Conservation (phyloP, 768 basidiomycete species). For the Rhizopogon roseolus region DNA sequence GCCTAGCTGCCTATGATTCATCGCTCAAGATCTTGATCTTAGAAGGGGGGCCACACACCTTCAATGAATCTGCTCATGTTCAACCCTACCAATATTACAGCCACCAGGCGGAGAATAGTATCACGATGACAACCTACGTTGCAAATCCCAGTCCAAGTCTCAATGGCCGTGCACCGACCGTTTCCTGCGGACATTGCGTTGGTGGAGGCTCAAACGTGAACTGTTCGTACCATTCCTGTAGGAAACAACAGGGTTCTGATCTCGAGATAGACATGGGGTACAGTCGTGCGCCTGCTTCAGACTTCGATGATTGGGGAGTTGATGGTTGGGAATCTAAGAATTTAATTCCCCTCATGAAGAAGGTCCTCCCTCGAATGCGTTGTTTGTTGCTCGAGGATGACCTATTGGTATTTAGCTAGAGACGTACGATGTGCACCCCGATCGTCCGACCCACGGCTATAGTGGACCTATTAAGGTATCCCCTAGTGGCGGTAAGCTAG, state of each 20-base stretch:
- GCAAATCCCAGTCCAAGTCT: slow-evolving; percentile 10
- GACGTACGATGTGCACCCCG: slow-evolving; percentile 13
- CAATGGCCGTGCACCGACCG: slow-evolving; percentile 9
- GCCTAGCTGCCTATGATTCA: slow-evolving; percentile 20
- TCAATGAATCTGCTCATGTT: slow-evolving; percentile 13
- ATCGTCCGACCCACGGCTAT: slow-evolving; percentile 16
- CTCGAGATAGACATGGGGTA: slow-evolving; percentile 12
- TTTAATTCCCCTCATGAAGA: slow-evolving; percentile 20
- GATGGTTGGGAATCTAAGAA: slow-evolving; percentile 20
- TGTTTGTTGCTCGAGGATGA: neutral
- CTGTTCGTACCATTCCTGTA: slow-evolving; percentile 5
- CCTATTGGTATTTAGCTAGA: slow-evolving; percentile 9
- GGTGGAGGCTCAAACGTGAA: slow-evolving; percentile 23
- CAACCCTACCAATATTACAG: slow-evolving; percentile 14
- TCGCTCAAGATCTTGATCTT: slow-evolving; percentile 22
- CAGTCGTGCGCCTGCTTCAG: slow-evolving; percentile 19
- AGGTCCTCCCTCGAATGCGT: slow-evolving; percentile 8
- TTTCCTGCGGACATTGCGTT: slow-evolving; percentile 15
- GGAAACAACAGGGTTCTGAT: neutral
- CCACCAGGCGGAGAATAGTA: slow-evolving; percentile 14
- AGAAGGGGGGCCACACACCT: slow-evolving; percentile 18
- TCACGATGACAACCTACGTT: slow-evolving; percentile 9
- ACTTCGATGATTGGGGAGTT: slow-evolving; percentile 27
- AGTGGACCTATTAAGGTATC: slow-evolving; percentile 20
- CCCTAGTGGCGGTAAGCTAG: slow-evolving; percentile 16